phyloP scores from a whole-genome alignment of 495 filamentous ascomycete species.

The Aspergillus mulundensis region DNA sequence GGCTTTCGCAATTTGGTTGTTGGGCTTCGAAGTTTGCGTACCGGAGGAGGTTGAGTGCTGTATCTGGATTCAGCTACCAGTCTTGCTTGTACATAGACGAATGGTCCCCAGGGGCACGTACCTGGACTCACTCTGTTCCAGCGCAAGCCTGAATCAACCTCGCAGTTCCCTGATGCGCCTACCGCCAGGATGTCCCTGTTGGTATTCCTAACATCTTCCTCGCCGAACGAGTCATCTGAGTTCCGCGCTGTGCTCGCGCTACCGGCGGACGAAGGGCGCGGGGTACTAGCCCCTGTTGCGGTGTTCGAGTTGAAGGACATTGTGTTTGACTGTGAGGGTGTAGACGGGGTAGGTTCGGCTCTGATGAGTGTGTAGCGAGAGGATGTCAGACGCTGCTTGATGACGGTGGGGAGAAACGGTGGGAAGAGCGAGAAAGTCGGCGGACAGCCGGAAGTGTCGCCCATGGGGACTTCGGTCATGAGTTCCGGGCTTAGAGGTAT shows the following conservation, averaged over 20 bases:
- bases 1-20: conserved; percentile 31
- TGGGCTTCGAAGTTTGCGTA: conserved; percentile 39
- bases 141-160: conserved; percentile 34
- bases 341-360: not conserved
- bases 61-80: too few relatives aligned
- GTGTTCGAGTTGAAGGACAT: not conserved
- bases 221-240: conserved; percentile 1
- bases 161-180: conserved; percentile 22
- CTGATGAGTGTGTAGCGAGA: conserved; percentile 7
- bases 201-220: conserved; percentile 3
- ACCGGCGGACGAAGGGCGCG: conserved; percentile 2
- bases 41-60: conserved; percentile 39
- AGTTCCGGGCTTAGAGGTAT: not conserved
- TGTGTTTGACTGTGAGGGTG: not conserved
- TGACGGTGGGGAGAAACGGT: conserved; percentile 30
- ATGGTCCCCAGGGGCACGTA: conserved; percentile 15
- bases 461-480: conserved; percentile 13
- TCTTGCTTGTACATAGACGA: too few relatives aligned
- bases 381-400: conserved; percentile 29
- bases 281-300: not conserved
- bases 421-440: conserved; percentile 17
- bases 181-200: conserved; percentile 3
- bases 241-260: conserved; percentile 3
- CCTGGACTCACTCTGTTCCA: conserved; percentile 42
- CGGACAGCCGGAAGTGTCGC: conserved; percentile 10